These are phyloP conservation scores for Cladosporium sp. DNA, from an alignment of 2,329 filamentous ascomycete species.

Conservation along the genomic window DNA sequence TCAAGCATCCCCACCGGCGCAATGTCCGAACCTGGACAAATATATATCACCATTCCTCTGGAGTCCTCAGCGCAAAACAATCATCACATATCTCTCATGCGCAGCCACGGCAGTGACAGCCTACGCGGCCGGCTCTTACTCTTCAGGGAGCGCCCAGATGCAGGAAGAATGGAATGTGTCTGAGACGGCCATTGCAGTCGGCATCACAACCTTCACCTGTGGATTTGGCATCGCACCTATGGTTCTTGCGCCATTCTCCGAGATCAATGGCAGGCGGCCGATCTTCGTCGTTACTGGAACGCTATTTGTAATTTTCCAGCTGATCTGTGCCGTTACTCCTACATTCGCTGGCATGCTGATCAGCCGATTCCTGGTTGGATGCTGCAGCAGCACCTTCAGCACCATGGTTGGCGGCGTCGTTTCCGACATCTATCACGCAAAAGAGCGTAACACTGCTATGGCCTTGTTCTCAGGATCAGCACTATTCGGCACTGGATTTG, in stretches of 20 bases:
- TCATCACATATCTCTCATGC: conserved; percentile 73
- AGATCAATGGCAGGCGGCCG: conserved; percentile 82
- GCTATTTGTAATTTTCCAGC: conserved; percentile 70
- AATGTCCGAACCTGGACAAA: conserved; percentile 63
- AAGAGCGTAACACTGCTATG: conserved; percentile 86
- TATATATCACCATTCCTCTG: conserved; percentile 73
- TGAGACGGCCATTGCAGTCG: conserved; percentile 65
- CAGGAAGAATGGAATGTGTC: conserved; percentile 65
- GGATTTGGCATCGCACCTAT: conserved; percentile 85
- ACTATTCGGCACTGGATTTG: conserved; percentile 75
- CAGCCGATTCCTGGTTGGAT: conserved; percentile 73
- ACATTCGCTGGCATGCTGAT: conserved; percentile 73
- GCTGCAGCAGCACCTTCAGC: conserved; percentile 76
- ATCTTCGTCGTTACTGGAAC: conserved; percentile 75
- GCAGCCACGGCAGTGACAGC: conserved; percentile 74
- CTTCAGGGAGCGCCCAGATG: conserved; percentile 67
- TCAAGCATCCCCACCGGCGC: conserved; percentile 42
- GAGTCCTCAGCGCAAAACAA: conserved; percentile 66
- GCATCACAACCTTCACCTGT: conserved; percentile 77
- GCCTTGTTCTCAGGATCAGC: conserved; percentile 79
- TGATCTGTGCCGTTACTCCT: conserved; percentile 70
- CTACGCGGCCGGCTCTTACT: conserved; percentile 79
- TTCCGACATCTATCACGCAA: conserved; percentile 77
- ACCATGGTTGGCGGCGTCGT: conserved; percentile 93
- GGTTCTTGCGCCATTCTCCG: conserved; percentile 82